Base-by-base conservation (phyloP, 805 yeast species). In the Zygoascus bituminiphila region DNA sequence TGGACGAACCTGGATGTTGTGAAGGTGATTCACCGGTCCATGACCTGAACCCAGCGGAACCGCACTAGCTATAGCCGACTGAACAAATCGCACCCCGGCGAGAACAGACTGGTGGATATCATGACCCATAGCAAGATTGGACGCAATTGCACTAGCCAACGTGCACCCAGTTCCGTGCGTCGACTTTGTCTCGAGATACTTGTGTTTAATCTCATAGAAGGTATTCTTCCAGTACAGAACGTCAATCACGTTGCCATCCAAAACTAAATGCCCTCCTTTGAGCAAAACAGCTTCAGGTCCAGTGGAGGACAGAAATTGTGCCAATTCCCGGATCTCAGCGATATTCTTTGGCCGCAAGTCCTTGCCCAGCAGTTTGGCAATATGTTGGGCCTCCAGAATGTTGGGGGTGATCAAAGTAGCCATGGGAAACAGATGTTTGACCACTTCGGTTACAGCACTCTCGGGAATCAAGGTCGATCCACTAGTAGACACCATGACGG, bases 111-210 rank as follows among this genome's bases (percentile, higher is more conserved):
- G 71, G 2, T 56, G 53, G 7, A 85, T 57, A 0, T 68, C 29
- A 31, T 60, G 54, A 0, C 81, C 82, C 31, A 70, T 70, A 2
- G 95, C 89, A 22, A 87, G 56, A 55, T 84, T 78, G 1, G 93
- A 79, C 0, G 93, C 81, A 53, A 88, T 82, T 0, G 95, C 74
- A 0, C 95, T 81, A 0, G 94, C 79, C 45, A 88, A 69, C 0
- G 96, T 84, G 64, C 96, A 88, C 1, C 96, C 96, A 2, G 96
- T 86, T 10, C 96, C 96, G 62, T 88, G 96, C 1, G 86, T 79
- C 58, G 82, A 77, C 2, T 65, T 62, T 0, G 88, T 69, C 5
- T 66, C 57, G 2, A 73, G 59, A 47, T 60, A 73, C 1, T 62
- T 64, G 17, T 82, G 80, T 45, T 69, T 71, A 59, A 72, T 80